Evolutionary conservation across 495 filamentous ascomycete species (phyloP).

Genomic region (Pseudoneurospora amorphoporcata): DNA sequence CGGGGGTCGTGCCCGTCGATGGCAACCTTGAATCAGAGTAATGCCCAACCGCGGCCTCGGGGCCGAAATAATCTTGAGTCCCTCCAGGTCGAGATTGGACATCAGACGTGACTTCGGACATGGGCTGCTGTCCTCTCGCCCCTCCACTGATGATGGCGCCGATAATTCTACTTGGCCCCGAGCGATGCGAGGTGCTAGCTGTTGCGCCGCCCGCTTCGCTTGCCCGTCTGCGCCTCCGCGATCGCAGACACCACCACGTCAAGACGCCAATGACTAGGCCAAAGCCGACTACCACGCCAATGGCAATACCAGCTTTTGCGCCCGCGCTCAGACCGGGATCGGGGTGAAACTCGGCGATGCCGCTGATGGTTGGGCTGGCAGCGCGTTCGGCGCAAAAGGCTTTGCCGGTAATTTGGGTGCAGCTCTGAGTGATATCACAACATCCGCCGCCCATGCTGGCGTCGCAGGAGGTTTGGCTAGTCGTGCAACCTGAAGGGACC

Average conservation of each 20-base stretch:
- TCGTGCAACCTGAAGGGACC: constrained; percentile 48
- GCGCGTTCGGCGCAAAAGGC: constrained; percentile 37
- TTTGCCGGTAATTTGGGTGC: constrained; percentile 50
- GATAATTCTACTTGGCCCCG: background rate
- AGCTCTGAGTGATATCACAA: constrained; percentile 59
- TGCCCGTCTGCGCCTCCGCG: constrained; percentile 11
- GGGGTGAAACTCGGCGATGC: background rate
- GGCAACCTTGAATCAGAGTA: constrained; percentile 18
- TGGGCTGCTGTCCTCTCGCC: constrained; percentile 5
- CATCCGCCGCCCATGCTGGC: constrained; percentile 61
- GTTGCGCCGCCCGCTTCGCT: constrained; percentile 2
- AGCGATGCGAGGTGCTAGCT: background rate
- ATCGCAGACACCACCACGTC: constrained; percentile 27
- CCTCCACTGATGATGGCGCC: constrained; percentile 2
- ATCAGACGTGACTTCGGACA: constrained; percentile 20
- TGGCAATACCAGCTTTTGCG: constrained; percentile 36
- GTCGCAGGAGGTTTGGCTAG: constrained; percentile 60
- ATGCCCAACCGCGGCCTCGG: constrained; percentile 23
- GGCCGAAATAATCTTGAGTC: constrained; percentile 24
- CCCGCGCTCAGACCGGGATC: constrained; percentile 20
- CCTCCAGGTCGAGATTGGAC: constrained; percentile 15
- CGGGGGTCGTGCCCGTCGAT: constrained; percentile 11
- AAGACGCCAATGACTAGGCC: constrained; percentile 25
- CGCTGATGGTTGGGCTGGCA: constrained; percentile 24
- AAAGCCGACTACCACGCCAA: constrained; percentile 30